phyloP scores from a whole-genome alignment of 768 basidiomycete genomes.

The Russula abietina region DNA sequence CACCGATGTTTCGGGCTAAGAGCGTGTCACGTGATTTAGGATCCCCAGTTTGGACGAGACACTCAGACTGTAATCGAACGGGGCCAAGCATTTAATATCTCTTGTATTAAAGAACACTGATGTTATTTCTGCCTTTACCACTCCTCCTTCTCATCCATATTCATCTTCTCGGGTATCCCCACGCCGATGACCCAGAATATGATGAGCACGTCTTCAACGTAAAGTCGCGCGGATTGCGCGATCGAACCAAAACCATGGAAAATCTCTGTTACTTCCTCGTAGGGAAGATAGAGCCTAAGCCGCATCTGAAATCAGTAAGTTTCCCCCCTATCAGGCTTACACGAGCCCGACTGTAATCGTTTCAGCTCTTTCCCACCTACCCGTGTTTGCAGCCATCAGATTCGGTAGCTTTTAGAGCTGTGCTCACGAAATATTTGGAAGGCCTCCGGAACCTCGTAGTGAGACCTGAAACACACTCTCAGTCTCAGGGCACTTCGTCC shows the following conservation, averaged over 20 bases:
- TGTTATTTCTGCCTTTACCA: conserved; percentile 34
- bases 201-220: conserved; percentile 45
- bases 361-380: conserved; percentile 44
- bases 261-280: conserved; percentile 48
- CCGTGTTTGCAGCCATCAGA: conserved; percentile 51
- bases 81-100: background rate
- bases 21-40: background rate
- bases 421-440: conserved; percentile 47
- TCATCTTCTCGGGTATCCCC: conserved; percentile 47
- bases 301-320: conserved; percentile 29
- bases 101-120: background rate
- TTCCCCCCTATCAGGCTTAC: conserved; percentile 11
- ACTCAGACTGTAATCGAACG: background rate
- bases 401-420: conserved; percentile 45
- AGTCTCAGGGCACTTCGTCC: conserved; percentile 10
- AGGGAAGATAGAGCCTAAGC: conserved; percentile 37
- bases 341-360: conserved; percentile 5
- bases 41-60: background rate
- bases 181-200: conserved; percentile 44
- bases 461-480: conserved; percentile 29
- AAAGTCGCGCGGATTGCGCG: conserved; percentile 41
- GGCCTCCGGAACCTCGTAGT: conserved; percentile 38
- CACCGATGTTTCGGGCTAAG: background rate
- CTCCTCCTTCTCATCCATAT: conserved; percentile 48
- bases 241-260: conserved; percentile 48